These are phyloP conservation scores for Pichia sp. DNA, from an alignment of 1,139 yeast species.

Conservation along the genomic window DNA sequence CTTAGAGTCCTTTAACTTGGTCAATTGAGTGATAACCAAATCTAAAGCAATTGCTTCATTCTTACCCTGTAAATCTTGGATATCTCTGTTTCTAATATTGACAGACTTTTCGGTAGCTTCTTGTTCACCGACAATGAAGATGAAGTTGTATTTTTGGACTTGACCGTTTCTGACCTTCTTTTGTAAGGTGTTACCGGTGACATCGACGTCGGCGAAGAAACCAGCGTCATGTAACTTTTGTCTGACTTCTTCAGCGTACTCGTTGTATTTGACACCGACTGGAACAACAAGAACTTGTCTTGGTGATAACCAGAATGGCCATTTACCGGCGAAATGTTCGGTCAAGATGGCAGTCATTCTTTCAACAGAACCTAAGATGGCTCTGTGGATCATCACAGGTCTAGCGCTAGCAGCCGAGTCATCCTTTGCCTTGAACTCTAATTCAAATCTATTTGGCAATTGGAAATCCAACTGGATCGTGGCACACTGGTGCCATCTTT, in stretches of 20 bases:
- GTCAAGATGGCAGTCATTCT: conserved; percentile 97
- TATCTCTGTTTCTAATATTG: conserved; percentile 91
- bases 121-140: conserved; percentile 93
- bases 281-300: conserved; percentile 94
- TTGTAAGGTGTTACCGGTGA: conserved; percentile 89
- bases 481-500: conserved; percentile 89
- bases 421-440: conserved; percentile 77
- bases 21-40: conserved; percentile 63
- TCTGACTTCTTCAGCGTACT: conserved; percentile 78
- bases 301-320: conserved; percentile 99
- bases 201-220: conserved; percentile 87
- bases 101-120: conserved; percentile 76
- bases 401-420: conserved; percentile 45
- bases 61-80: conserved; percentile 80
- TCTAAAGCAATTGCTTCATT: conserved; percentile 73
- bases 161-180: conserved; percentile 97
- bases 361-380: conserved; percentile 94
- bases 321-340: conserved; percentile 95
- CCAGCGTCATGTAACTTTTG: conserved; percentile 62
- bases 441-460: conserved; percentile 77
- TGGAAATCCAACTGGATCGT: conserved; percentile 96
- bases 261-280: conserved; percentile 87
- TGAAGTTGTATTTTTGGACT: conserved; percentile 85
- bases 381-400: conserved; percentile 99
- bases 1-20: conserved; percentile 58